Conservation (phyloP, 1,284 basidiomycete genomes). For the Rhizopogon hawkerae region DNA sequence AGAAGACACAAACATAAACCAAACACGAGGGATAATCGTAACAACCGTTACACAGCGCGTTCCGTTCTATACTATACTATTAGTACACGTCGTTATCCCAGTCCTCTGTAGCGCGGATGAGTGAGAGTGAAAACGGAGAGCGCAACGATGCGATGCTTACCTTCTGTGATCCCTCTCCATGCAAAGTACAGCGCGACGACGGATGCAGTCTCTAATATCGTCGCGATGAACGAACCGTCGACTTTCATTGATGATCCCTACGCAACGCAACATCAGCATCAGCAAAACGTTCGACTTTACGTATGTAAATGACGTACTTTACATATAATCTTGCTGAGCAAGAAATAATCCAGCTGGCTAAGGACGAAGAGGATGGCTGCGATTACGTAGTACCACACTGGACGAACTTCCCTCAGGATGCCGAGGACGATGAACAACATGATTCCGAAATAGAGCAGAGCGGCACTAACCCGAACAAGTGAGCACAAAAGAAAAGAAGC, state of each 20-base stretch:
- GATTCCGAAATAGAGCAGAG: slow-evolving; percentile 54
- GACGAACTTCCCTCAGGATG: slow-evolving; percentile 63
- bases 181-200: slow-evolving; percentile 65
- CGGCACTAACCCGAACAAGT: slow-evolving; percentile 38
- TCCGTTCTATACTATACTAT: slow-evolving; percentile 7
- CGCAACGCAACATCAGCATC: slow-evolving; percentile 2
- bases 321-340: slow-evolving; percentile 71
- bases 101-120: slow-evolving; percentile 20
- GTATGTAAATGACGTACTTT: slow-evolving; percentile 35
- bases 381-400: slow-evolving; percentile 63
- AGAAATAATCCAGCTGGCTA: slow-evolving; percentile 70
- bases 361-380: slow-evolving; percentile 63
- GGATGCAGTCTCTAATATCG: slow-evolving; percentile 63
- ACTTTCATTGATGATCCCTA: slow-evolving; percentile 57
- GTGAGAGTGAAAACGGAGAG: neutral
- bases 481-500: neutral
- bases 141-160: slow-evolving; percentile 29
- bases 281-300: slow-evolving; percentile 1
- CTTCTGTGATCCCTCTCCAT: slow-evolving; percentile 81
- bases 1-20: slow-evolving; percentile 1
- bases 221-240: slow-evolving; percentile 77
- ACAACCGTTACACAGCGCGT: neutral
- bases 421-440: slow-evolving; percentile 72
- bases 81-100: slow-evolving; percentile 24
- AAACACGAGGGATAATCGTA: slow-evolving; percentile 9